phyloP scores from a whole-genome alignment of 768 basidiomycete genomes.

The Kwoniella dendrophila region DNA sequence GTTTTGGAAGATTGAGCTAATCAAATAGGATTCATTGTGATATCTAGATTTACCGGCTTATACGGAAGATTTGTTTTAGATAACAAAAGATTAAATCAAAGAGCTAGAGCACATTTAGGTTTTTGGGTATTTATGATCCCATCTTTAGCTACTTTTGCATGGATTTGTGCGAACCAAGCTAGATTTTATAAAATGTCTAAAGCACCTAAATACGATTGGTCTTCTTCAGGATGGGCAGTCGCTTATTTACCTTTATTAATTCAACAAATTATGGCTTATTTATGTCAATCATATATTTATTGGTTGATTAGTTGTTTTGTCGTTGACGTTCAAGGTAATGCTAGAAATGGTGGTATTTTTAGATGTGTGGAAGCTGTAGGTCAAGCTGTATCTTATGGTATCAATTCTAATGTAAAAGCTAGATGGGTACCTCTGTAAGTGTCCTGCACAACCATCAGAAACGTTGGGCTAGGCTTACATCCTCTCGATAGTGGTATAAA shows the following conservation, averaged over 20 bases:
- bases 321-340: conserved; percentile 19
- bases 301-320: conserved; percentile 25
- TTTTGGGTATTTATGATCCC: conserved; percentile 26
- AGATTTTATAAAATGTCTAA: conserved; percentile 7
- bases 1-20: no score
- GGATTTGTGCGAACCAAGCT: conserved; percentile 19
- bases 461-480: background rate
- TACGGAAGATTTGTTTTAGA: conserved; percentile 26
- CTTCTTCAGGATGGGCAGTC: conserved; percentile 22
- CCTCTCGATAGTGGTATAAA: background rate
- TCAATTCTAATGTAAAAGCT: conserved; percentile 24
- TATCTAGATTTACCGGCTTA: conserved; percentile 20
- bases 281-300: conserved; percentile 33
- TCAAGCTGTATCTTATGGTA: conserved; percentile 30
- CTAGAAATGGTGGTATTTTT: conserved; percentile 29
- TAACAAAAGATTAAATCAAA: conserved; percentile 12
- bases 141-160: conserved; percentile 19
- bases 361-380: conserved; percentile 27
- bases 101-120: conserved; percentile 24
- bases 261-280: conserved; percentile 22
- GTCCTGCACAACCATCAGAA: background rate
- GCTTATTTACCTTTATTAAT: conserved; percentile 29
- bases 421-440: conserved; percentile 8
- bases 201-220: conserved; percentile 27
- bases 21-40: no score